These are phyloP conservation scores for Berkeleyomyces basicola DNA, from an alignment of 2,329 filamentous ascomycete species.

Conservation along the genomic window DNA sequence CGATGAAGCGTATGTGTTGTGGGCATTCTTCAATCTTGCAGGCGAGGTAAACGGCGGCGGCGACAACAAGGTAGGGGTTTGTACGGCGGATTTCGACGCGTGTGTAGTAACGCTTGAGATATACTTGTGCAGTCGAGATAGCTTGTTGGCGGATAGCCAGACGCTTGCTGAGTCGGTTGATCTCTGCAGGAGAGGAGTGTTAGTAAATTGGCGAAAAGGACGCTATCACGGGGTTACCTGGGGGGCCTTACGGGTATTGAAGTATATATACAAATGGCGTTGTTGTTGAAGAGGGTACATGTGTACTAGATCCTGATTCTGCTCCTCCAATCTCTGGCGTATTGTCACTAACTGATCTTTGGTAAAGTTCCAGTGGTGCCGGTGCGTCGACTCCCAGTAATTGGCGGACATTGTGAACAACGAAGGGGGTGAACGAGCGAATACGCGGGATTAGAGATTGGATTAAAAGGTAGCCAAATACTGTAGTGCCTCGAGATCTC, in stretches of 20 bases:
- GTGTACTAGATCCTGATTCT: slow-evolving; percentile 55
- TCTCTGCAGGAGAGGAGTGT: slow-evolving; percentile 33
- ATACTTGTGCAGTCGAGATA: slow-evolving; percentile 84
- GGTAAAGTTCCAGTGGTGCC: slow-evolving; percentile 78
- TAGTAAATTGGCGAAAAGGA: neutral
- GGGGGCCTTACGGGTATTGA: slow-evolving; percentile 57
- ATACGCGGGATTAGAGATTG: neutral
- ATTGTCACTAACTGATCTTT: slow-evolving; percentile 61
- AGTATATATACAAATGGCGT: slow-evolving; percentile 75
- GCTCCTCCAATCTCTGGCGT: slow-evolving; percentile 60
- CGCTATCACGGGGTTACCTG: neutral
- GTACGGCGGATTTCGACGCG: slow-evolving; percentile 82
- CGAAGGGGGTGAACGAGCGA: neutral
- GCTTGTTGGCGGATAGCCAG: slow-evolving; percentile 78
- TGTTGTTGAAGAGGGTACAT: slow-evolving; percentile 70
- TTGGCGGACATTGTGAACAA: slow-evolving; percentile 61
- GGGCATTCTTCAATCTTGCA: slow-evolving; percentile 98
- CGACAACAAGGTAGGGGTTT: slow-evolving; percentile 81
- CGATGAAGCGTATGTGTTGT: slow-evolving; percentile 84
- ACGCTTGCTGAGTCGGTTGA: slow-evolving; percentile 69
- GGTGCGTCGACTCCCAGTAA: slow-evolving; percentile 92
- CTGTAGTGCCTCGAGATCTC: neutral
- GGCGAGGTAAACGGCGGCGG: slow-evolving; percentile 87
- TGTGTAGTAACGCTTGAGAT: slow-evolving; percentile 84
- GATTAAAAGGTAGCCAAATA: neutral